Conservation (phyloP, 805 yeast species). For the Ogataea thermomethanolica region DNA sequence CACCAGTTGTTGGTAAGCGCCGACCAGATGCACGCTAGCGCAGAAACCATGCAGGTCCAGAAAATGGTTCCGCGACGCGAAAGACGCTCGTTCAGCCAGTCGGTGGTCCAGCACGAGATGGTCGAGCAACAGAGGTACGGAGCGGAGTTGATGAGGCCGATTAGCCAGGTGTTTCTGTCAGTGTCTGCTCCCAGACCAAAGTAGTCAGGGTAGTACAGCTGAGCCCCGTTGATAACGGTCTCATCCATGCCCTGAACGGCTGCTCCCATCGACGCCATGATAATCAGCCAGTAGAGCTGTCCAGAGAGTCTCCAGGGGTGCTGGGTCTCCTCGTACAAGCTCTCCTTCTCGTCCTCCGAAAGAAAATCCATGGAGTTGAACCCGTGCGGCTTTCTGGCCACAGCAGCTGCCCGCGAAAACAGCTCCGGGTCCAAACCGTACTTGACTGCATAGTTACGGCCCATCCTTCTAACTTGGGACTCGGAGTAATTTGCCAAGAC, state of each 20-base stretch:
- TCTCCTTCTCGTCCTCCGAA: slow-evolving; percentile 51
- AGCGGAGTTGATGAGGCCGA: slow-evolving; percentile 65
- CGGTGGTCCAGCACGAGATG: slow-evolving; percentile 63
- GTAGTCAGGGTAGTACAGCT: slow-evolving; percentile 53
- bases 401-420: slow-evolving; percentile 62
- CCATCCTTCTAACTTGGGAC: slow-evolving; percentile 66
- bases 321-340: slow-evolving; percentile 43
- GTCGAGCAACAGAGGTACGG: slow-evolving; percentile 65
- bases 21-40: slow-evolving; percentile 65
- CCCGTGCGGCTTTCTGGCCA: slow-evolving; percentile 58
- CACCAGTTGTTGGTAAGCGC: slow-evolving; percentile 63
- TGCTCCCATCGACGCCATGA: slow-evolving; percentile 72
- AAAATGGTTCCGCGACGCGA: slow-evolving; percentile 70
- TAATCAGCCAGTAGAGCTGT: slow-evolving; percentile 52
- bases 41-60: slow-evolving; percentile 57
- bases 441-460: slow-evolving; percentile 58
- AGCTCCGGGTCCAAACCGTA: slow-evolving; percentile 54
- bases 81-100: slow-evolving; percentile 49
- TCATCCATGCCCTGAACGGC: slow-evolving; percentile 83
- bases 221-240: slow-evolving; percentile 71
- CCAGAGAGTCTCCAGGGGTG: slow-evolving; percentile 45
- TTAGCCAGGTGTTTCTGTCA: slow-evolving; percentile 50
- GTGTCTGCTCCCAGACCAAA: slow-evolving; percentile 49
- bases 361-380: slow-evolving; percentile 57
- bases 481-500: slow-evolving; percentile 56